phyloP scores from a whole-genome alignment of 305 asterid genomes.

The Fraxinus velutina region DNA sequence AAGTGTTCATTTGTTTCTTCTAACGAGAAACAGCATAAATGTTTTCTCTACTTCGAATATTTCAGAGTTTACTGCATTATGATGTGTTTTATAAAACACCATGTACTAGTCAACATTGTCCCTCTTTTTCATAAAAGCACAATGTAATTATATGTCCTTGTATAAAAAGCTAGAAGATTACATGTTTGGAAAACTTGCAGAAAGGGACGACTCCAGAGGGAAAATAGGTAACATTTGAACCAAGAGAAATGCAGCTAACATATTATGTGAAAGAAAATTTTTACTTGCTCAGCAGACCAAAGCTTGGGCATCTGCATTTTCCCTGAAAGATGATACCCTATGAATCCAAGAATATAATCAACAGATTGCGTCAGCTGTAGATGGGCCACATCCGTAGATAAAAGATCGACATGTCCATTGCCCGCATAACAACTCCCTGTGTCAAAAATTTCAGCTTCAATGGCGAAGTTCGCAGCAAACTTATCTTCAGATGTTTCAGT shows the following conservation, averaged over 20 bases:
- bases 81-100: not conserved
- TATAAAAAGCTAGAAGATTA: not conserved
- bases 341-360: constrained; percentile 63
- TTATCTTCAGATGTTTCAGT: constrained; percentile 46
- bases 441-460: constrained; percentile 85
- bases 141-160: not conserved
- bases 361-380: constrained; percentile 49
- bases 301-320: constrained; percentile 69
- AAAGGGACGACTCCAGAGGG: not conserved
- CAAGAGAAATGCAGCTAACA: not conserved
- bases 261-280: constrained; percentile 14
- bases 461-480: constrained; percentile 45
- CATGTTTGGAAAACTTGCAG: not conserved
- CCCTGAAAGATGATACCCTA: constrained; percentile 69
- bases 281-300: constrained; percentile 93
- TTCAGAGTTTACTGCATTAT: not conserved
- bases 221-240: not conserved
- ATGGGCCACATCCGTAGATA: constrained; percentile 52
- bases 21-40: not conserved
- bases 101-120: not conserved
- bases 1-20: not conserved
- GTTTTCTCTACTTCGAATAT: not conserved
- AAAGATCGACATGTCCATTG: constrained; percentile 45
- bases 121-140: not conserved
- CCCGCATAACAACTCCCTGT: constrained; percentile 46